phyloP scores from a whole-genome alignment of 208 protist species.

The Trichomonas tenax region DNA sequence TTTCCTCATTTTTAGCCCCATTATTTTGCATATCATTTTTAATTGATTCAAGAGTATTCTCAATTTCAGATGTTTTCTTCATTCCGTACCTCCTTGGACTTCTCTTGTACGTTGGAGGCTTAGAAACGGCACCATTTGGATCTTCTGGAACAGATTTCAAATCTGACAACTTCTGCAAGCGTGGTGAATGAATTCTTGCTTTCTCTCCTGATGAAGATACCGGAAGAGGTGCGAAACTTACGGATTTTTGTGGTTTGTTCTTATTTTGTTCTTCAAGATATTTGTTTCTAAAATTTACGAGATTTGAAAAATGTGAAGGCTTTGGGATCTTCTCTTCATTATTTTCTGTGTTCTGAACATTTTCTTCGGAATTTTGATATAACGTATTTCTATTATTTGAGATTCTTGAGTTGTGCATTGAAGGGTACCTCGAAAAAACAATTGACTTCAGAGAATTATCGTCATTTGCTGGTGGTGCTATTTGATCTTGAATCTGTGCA shows the following conservation, averaged over 20 bases:
- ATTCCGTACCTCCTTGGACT: background rate
- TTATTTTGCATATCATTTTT: background rate
- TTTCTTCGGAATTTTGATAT: background rate
- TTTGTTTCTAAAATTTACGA: background rate
- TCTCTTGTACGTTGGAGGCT: background rate
- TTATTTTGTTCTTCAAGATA: background rate
- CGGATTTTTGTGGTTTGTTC: background rate
- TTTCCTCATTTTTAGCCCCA: background rate
- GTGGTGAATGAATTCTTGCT: background rate
- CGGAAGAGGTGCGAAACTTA: background rate
- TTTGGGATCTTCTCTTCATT: background rate
- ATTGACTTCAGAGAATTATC: background rate
- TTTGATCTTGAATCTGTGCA: background rate
- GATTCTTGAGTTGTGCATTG: background rate
- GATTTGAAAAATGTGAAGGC: background rate
- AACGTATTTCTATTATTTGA: background rate
- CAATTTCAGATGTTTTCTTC: background rate
- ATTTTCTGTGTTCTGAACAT: background rate
- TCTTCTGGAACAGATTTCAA: background rate
- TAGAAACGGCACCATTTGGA: background rate
- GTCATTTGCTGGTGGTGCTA: background rate
- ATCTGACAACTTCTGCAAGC: background rate
- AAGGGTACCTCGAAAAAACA: background rate
- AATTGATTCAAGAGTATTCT: background rate
- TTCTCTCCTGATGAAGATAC: background rate